Evolutionary conservation across 2,329 filamentous ascomycete genomes (phyloP).

Genomic region (Curvularia sp.): DNA sequence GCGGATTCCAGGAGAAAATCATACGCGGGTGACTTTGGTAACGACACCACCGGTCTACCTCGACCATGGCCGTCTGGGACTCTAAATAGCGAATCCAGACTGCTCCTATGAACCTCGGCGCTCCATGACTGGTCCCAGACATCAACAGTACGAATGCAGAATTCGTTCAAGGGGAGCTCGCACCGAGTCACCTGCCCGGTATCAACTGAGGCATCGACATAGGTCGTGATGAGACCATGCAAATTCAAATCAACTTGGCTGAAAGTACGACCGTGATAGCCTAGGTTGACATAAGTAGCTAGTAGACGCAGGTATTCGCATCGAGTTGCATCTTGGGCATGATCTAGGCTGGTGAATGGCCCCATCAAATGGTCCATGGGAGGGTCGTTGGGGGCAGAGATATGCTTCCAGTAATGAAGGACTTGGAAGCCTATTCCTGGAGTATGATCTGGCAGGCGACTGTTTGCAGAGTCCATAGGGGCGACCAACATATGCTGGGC

Average conservation of each 20-base stretch:
- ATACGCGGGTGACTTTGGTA: not conserved
- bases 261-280: constrained; percentile 9
- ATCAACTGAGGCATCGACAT: not conserved
- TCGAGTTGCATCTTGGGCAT: not conserved
- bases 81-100: too few relatives aligned
- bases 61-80: too few relatives aligned
- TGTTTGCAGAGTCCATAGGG: not conserved
- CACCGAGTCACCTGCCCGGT: not conserved
- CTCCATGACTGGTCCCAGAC: not conserved
- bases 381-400: not conserved
- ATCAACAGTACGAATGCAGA: constrained; percentile 2
- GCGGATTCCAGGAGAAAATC: not conserved
- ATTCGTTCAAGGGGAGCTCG: not conserved
- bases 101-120: too few relatives aligned
- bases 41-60: too few relatives aligned
- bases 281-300: not conserved
- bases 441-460: not conserved
- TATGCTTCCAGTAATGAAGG: not conserved
- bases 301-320: not conserved
- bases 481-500: not conserved
- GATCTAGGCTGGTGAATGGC: constrained; percentile 1
- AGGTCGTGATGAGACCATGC: constrained; percentile 5
- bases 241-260: not conserved
- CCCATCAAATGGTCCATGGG: constrained; percentile 3
- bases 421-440: not conserved